Evolutionary conservation across 352 stramenopile species (phyloP).

Genomic region (Globisporangium radiosum): DNA sequence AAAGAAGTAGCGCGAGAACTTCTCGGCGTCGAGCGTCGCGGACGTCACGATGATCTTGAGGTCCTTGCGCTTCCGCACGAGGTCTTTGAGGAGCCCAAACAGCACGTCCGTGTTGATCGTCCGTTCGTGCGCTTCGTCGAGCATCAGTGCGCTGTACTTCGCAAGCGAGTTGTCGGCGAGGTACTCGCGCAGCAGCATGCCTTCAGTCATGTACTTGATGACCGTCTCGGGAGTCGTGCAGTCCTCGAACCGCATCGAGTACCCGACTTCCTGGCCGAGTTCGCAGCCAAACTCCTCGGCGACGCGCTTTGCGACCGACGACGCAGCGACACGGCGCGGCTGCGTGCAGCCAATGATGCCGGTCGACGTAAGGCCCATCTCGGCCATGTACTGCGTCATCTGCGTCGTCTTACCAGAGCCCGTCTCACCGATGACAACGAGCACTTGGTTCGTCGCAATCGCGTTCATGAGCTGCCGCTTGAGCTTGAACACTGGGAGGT

Average conservation of each 20-base stretch:
- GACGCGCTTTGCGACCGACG: constrained; percentile 96
- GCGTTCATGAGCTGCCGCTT: constrained; percentile 94
- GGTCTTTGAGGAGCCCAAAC: constrained; percentile 93
- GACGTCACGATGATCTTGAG: constrained; percentile 90
- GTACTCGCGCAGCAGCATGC: constrained; percentile 99
- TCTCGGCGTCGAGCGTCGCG: constrained; percentile 97
- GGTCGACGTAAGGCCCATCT: constrained; percentile 95
- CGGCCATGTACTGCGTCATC: constrained; percentile 99
- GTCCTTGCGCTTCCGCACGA: constrained; percentile 80
- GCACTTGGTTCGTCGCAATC: constrained; percentile 93
- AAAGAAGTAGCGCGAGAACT: constrained; percentile 98
- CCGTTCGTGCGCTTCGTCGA: constrained; percentile 98
- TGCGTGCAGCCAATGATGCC: constrained; percentile 98
- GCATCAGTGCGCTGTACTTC: constrained; percentile 95
- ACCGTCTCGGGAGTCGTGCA: constrained; percentile 89
- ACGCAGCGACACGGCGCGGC: constrained; percentile 96
- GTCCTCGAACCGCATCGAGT: constrained; percentile 88
- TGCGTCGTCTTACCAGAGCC: constrained; percentile 99
- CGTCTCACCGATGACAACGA: constrained; percentile 99
- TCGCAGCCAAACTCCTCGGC: constrained; percentile 94
- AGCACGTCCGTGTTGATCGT: constrained; percentile 99
- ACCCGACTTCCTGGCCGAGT: constrained; percentile 92
- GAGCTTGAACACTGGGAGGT: constrained; percentile 96
- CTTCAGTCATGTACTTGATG: constrained; percentile 99
- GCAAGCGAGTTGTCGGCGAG: constrained; percentile 94